A percentile compares a stretch with the other conserved stretches of the same genome.
These are phyloP conservation scores for Amylostereum chailletii DNA, from an alignment of 1,284 basidiomycete species.

Conservation along the genomic window DNA sequence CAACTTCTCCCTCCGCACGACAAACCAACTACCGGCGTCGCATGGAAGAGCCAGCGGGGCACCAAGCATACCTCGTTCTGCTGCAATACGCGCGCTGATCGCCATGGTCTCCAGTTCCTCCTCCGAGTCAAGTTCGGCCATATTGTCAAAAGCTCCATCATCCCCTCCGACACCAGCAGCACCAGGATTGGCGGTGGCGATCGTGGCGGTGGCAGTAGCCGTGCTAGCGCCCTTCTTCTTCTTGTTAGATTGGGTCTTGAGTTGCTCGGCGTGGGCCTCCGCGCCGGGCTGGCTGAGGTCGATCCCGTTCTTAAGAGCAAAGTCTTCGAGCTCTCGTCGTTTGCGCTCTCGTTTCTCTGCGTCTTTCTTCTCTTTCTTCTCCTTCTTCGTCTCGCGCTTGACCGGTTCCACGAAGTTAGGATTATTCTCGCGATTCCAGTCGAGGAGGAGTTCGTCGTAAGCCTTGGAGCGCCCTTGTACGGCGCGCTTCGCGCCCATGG, in stretches of 20 bases:
- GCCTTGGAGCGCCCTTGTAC: conserved; percentile 80
- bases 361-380: conserved; percentile 74
- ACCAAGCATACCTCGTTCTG: conserved; percentile 40
- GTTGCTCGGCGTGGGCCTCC: conserved; percentile 28
- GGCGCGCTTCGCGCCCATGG: conserved; percentile 93
- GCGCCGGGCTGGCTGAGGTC: conserved; percentile 24
- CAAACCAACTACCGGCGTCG: conserved; percentile 58
- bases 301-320: conserved; percentile 41
- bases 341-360: conserved; percentile 72
- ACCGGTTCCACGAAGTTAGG: conserved; percentile 92
- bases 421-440: conserved; percentile 90
- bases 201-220: conserved; percentile 29
- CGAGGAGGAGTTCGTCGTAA: conserved; percentile 85
- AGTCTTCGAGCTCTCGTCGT: conserved; percentile 55
- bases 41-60: conserved; percentile 40
- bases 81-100: conserved; percentile 43
- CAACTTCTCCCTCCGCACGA: conserved; percentile 61
- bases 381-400: conserved; percentile 74
- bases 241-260: conserved; percentile 41
- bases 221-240: conserved; percentile 25
- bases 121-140: conserved; percentile 76
- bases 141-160: conserved; percentile 43
- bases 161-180: conserved; percentile 36
- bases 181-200: conserved; percentile 17
- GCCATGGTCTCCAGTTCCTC: conserved; percentile 56